A percentile compares a stretch with the other conserved stretches of the same genome.
Evolutionary conservation across 208 protist species (phyloP).

Genomic region (Leishmania tarentolae): DNA sequence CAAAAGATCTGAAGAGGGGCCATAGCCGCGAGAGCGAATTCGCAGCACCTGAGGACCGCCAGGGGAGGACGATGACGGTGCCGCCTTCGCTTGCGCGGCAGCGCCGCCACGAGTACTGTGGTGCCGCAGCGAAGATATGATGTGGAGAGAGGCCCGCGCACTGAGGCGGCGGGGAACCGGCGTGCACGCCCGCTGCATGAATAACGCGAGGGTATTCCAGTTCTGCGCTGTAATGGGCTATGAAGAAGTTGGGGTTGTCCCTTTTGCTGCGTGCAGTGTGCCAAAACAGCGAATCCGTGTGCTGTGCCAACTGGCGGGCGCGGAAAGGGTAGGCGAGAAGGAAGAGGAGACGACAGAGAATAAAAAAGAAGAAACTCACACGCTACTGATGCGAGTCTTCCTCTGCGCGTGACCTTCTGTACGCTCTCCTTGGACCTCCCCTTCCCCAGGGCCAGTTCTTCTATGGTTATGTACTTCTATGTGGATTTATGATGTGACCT

Average conservation of each 20-base stretch:
- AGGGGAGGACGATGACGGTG: neutral
- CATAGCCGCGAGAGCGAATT: slow-evolving; percentile 73
- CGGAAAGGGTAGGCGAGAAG: neutral
- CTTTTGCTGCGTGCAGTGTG: neutral
- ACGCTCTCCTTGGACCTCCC: neutral
- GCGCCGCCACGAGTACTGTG: slow-evolving; percentile 2
- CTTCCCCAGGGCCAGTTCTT: neutral
- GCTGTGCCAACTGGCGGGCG: neutral
- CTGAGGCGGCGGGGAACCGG: slow-evolving; percentile 16
- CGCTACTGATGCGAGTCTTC: neutral
- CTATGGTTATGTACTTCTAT: slow-evolving; percentile 6
- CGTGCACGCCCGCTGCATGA: slow-evolving; percentile 28
- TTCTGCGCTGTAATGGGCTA: neutral
- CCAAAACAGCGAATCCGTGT: neutral
- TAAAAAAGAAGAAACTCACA: neutral
- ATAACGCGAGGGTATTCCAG: neutral
- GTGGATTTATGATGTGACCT: neutral
- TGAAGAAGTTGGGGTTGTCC: neutral
- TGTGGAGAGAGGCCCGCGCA: neutral
- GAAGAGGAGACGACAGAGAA: neutral
- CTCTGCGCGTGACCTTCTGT: neutral
- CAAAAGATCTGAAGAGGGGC: slow-evolving; percentile 71
- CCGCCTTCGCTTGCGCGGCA: neutral
- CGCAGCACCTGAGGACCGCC: slow-evolving; percentile 18
- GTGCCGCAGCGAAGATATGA: slow-evolving; percentile 5